Percentiles rank a stretch among this genome's conserved stretches.
Evolutionary conservation across 1,139 yeast species (phyloP).

Genomic region (Candida neerlandica): DNA sequence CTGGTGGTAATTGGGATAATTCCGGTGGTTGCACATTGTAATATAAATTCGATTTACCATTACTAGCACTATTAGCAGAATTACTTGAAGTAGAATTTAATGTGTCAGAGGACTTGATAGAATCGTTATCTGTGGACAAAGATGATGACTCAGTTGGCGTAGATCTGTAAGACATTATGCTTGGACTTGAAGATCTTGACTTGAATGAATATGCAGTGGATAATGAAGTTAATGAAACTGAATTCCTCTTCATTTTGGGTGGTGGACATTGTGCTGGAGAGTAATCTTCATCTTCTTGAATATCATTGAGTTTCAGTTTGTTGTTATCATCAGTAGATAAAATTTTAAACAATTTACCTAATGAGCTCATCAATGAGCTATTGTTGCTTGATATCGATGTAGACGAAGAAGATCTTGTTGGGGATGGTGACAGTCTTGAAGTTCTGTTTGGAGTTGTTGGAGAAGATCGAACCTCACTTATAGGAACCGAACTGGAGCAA

Average conservation of each 20-base stretch:
- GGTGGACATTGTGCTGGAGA: background rate
- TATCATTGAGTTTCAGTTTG: constrained; percentile 1
- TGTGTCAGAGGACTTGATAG: constrained; percentile 16
- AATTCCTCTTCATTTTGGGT: constrained; percentile 23
- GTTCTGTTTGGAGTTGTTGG: constrained; percentile 2
- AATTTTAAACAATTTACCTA: constrained; percentile 42
- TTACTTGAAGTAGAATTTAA: constrained; percentile 7
- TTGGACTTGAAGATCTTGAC: constrained; percentile 48
- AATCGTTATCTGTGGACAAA: constrained; percentile 31
- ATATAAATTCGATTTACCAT: background rate
- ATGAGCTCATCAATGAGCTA: constrained; percentile 37
- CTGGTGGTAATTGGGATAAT: constrained; percentile 47
- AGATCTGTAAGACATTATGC: constrained; percentile 44
- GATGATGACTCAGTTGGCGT: constrained; percentile 43
- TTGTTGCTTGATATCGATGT: background rate
- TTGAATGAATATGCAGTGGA: constrained; percentile 36
- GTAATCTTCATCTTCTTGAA: constrained; percentile 8
- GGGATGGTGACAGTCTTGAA: constrained; percentile 2
- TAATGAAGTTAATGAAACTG: constrained; percentile 44
- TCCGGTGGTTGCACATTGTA: constrained; percentile 46
- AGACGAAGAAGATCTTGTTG: background rate
- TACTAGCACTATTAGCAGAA: background rate
- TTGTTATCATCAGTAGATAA: constrained; percentile 30
- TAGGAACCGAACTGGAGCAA: constrained; percentile 30
- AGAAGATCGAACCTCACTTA: constrained; percentile 4